phyloP scores from a whole-genome alignment of 148 eudicot species.

The Pouteria glomerata region DNA sequence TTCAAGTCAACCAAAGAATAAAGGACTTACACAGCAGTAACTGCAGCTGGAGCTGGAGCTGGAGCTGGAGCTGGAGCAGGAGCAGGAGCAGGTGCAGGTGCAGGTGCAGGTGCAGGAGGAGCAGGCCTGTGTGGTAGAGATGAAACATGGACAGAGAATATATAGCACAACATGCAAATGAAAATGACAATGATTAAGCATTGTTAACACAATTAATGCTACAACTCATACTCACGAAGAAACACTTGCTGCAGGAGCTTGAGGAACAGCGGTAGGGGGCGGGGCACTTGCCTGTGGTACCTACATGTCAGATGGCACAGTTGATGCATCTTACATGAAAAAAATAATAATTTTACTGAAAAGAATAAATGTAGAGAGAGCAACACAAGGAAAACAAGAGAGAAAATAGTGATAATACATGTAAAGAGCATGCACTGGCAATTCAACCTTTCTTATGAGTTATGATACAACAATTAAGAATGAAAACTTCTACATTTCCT shows the following conservation, averaged over 20 bases:
- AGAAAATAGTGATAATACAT: not conserved
- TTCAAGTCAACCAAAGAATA: not conserved
- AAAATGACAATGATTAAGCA: not conserved
- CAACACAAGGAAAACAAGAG: not conserved
- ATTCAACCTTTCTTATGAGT: not conserved
- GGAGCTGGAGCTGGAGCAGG: slow-evolving; percentile 26
- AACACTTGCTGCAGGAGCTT: slow-evolving; percentile 25
- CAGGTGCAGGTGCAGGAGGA: slow-evolving; percentile 19
- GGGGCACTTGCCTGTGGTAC: slow-evolving; percentile 29
- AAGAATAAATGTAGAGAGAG: not conserved
- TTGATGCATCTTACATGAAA: slow-evolving; percentile 5
- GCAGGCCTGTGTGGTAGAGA: slow-evolving; percentile 23
- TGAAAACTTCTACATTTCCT: not conserved
- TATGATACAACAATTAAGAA: not conserved
- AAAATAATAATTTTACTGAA: not conserved
- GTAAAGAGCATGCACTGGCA: not conserved
- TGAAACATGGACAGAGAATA: not conserved
- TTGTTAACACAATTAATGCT: not conserved
- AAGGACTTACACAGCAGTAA: slow-evolving; percentile 29
- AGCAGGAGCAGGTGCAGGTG: slow-evolving; percentile 20
- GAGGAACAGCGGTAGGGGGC: slow-evolving; percentile 27
- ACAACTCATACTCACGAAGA: slow-evolving; percentile 32
- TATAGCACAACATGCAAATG: not conserved
- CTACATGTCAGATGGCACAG: slow-evolving; percentile 19
- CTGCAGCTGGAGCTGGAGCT: no score